These are phyloP conservation scores for Naganishia sp. DNA, from an alignment of 1,284 basidiomycete genomes.

Conservation along the genomic window DNA sequence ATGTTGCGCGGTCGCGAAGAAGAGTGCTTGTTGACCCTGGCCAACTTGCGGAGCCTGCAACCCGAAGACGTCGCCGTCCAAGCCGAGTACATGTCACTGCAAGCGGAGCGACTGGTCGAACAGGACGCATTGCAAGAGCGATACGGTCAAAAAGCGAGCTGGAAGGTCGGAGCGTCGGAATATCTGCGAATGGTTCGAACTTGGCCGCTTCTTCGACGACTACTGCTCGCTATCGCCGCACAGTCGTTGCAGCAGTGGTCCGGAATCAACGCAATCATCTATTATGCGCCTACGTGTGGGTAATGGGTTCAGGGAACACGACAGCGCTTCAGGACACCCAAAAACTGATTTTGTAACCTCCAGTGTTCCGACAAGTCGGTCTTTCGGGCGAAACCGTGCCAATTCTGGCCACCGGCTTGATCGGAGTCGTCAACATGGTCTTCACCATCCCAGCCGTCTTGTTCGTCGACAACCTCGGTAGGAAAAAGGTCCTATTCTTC, in stretches of 20 bases:
- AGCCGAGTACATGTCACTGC: slow-evolving; percentile 79
- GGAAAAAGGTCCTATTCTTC: slow-evolving; percentile 48
- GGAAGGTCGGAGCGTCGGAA: slow-evolving; percentile 43
- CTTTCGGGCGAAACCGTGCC: slow-evolving; percentile 58
- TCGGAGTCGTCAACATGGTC: slow-evolving; percentile 65
- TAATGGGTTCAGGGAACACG: neutral
- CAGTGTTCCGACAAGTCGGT: slow-evolving; percentile 36
- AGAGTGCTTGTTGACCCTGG: slow-evolving; percentile 68
- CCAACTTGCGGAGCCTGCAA: slow-evolving; percentile 62
- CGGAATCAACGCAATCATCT: slow-evolving; percentile 46
- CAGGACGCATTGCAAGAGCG: slow-evolving; percentile 58
- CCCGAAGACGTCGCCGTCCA: slow-evolving; percentile 67
- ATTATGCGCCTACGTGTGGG: slow-evolving; percentile 39
- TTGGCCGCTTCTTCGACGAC: slow-evolving; percentile 45
- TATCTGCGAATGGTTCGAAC: slow-evolving; percentile 51
- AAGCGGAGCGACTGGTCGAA: slow-evolving; percentile 73
- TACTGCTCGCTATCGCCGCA: slow-evolving; percentile 49
- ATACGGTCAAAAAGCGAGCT: slow-evolving; percentile 48
- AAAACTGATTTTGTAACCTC: neutral
- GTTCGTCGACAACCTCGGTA: slow-evolving; percentile 51
- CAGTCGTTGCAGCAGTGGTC: slow-evolving; percentile 54
- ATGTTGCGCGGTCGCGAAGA: slow-evolving; percentile 68
- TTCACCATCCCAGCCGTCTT: slow-evolving; percentile 52
- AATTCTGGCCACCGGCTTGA: slow-evolving; percentile 76
- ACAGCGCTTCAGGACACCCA: neutral